These are phyloP conservation scores for Fusarium annulatum DNA, from an alignment of 2,329 filamentous ascomycete species.

Conservation along the genomic window DNA sequence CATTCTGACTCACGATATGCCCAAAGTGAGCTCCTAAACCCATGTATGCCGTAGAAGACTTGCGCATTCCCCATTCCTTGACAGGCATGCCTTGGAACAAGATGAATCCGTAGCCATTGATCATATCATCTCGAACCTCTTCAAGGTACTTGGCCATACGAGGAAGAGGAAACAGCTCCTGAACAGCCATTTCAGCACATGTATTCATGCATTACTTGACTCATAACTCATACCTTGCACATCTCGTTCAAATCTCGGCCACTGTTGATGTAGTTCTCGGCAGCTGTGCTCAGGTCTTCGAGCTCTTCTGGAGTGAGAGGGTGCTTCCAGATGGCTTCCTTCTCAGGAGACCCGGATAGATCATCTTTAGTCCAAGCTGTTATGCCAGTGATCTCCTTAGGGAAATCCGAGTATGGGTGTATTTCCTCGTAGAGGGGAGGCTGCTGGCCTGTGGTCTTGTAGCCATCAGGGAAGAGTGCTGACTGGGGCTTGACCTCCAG, in stretches of 20 bases:
- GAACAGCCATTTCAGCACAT: not conserved
- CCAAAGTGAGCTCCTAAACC: slow-evolving; percentile 84
- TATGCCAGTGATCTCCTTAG: slow-evolving; percentile 74
- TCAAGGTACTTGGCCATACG: slow-evolving; percentile 44
- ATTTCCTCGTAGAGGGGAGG: slow-evolving; percentile 73
- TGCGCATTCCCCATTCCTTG: slow-evolving; percentile 77
- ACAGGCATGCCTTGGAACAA: slow-evolving; percentile 90
- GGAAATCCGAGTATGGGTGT: slow-evolving; percentile 76
- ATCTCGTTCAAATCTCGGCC: slow-evolving; percentile 12
- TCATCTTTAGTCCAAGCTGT: slow-evolving; percentile 79
- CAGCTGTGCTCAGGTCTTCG: slow-evolving; percentile 11
- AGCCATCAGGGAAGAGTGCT: slow-evolving; percentile 57
- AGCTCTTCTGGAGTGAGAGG: slow-evolving; percentile 63
- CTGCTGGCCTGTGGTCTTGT: slow-evolving; percentile 74
- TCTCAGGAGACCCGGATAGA: slow-evolving; percentile 70
- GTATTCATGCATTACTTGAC: accelerated
- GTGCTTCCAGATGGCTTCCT: slow-evolving; percentile 71
- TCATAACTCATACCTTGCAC: slow-evolving; percentile 10
- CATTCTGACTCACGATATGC: slow-evolving; percentile 87
- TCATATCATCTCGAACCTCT: slow-evolving; percentile 52
- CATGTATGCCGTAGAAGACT: slow-evolving; percentile 87
- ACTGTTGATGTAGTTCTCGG: slow-evolving; percentile 13
- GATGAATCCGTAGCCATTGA: slow-evolving; percentile 88
- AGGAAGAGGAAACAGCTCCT: slow-evolving; percentile 54
- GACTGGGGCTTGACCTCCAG: not conserved